Percentiles rank a stretch among this genome's conserved stretches.
phyloP scores from a whole-genome alignment of 345 rosid genomes.

The Gossypium sturtianum region DNA sequence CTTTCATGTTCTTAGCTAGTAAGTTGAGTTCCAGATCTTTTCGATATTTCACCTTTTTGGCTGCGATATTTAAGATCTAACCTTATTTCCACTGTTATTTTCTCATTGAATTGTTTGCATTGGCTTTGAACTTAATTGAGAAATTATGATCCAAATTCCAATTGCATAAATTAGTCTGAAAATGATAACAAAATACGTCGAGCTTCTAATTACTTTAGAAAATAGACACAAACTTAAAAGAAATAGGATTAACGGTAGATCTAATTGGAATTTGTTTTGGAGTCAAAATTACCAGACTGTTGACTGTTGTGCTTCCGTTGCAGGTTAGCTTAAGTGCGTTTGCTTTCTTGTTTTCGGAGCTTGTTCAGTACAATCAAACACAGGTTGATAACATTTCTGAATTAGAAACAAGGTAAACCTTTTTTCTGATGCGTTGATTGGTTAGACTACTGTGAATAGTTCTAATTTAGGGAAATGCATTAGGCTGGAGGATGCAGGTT shows the following conservation, averaged over 20 bases:
- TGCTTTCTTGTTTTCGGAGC: conserved; percentile 62
- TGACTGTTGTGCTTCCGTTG: conserved; percentile 2
- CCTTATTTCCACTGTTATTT: background rate
- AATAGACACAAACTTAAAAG: too few species aligned
- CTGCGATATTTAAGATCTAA: background rate
- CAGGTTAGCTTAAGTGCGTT: conserved; percentile 65
- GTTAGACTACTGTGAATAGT: background rate
- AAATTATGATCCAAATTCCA: background rate
- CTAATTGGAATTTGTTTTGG: background rate
- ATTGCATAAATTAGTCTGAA: too few species aligned
- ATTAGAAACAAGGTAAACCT: conserved; percentile 73
- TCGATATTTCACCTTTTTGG: background rate
- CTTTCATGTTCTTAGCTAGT: background rate
- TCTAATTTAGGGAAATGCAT: conserved; percentile 8
- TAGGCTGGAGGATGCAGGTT: conserved; percentile 97
- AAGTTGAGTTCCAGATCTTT: background rate
- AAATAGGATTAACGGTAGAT: background rate
- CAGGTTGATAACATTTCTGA: conserved; percentile 95
- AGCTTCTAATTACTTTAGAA: too few species aligned
- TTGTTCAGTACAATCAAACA: conserved; percentile 93
- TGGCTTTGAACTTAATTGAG: background rate
- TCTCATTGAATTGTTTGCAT: background rate
- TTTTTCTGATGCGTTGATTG: background rate
- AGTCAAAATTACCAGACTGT: background rate
- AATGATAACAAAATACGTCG: too few species aligned